phyloP scores from a whole-genome alignment of 495 filamentous ascomycete species.

The Aspergillus heteromorphus region DNA sequence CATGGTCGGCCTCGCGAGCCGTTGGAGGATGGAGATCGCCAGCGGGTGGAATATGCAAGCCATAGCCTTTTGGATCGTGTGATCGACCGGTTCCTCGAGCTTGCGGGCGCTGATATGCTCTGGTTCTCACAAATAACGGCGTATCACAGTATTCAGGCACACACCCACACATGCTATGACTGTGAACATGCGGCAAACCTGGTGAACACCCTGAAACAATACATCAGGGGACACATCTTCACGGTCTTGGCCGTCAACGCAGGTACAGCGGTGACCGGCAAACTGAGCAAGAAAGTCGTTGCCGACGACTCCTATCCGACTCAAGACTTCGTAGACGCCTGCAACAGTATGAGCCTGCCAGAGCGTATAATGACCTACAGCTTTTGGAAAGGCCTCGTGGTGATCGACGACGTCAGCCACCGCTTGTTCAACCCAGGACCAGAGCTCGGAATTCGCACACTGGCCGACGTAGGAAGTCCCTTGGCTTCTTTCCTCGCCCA shows the following conservation, averaged over 20 bases:
- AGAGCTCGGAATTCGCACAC: background rate
- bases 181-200: slow-evolving; percentile 9
- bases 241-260: background rate
- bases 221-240: slow-evolving; percentile 6
- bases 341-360: slow-evolving; percentile 7
- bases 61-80: slow-evolving; percentile 38
- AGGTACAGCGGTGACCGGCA: background rate
- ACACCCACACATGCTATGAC: slow-evolving; percentile 2
- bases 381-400: slow-evolving; percentile 31
- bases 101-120: slow-evolving; percentile 32
- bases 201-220: slow-evolving; percentile 20
- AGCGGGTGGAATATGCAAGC: slow-evolving; percentile 49
- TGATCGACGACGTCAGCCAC: background rate
- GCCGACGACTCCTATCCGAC: background rate
- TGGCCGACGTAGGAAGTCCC: slow-evolving; percentile 4
- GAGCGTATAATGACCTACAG: slow-evolving; percentile 30
- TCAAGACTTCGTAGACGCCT: background rate
- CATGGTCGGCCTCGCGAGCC: slow-evolving; percentile 28
- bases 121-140: slow-evolving; percentile 36
- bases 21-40: slow-evolving; percentile 39
- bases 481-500: slow-evolving; percentile 7
- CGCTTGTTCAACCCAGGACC: background rate
- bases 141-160: slow-evolving; percentile 19
- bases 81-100: slow-evolving; percentile 25
- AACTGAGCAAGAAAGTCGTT: background rate